Base-by-base conservation (phyloP, 371 early-diverging fungal genomes). In the Mucor plumbeus region DNA sequence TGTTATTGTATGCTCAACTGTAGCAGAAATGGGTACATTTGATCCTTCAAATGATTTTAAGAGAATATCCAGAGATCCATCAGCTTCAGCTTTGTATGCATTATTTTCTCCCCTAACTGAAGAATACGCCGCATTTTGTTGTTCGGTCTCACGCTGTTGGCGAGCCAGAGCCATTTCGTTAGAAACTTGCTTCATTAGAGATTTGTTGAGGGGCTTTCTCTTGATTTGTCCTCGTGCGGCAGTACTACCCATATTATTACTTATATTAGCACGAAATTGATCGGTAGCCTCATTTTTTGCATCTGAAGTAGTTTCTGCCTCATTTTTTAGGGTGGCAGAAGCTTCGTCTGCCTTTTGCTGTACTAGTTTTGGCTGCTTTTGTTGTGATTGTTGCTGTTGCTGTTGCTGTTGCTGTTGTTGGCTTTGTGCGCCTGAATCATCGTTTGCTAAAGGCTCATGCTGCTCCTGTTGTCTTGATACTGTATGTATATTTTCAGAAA, bases 141-240 rank as follows among this genome's bases (percentile, higher is more conserved):
- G 36, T 50, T 56, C 62, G 31, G 48, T 13, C 0, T 60, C 56
- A 53, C 64, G n/a, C 21, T 64, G 61, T 55, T 69, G 58, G 8
- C 48, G 41, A 13, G 65, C 55, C 10, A 61, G 40, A 35, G 65
- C 53, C 66, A 62, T 70, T 53, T 65, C 61, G 26, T 58, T 64
- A 7, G 59, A 44, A 7, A 54, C 62, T 43, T 70, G 59, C 7
- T 67, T 67, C 67, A 74, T 70, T 8, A 74, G 34, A 6, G 74
- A 56, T 26, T 67, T 67, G n/a, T 68, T 68, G 4, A 80, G 47
- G 5, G 81, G 81, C 38, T 80, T 80, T 38, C 81, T 63, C 15
- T 70, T 74, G 35, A 76, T 70, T n/a, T 61, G 72, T 5, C 61
- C 70, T n/a, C 72, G 69, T 19, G 59, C 55, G 17, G 68, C 68